phyloP scores from a whole-genome alignment of 2,329 filamentous ascomycete genomes.

The Trichoderma lentiforme region DNA sequence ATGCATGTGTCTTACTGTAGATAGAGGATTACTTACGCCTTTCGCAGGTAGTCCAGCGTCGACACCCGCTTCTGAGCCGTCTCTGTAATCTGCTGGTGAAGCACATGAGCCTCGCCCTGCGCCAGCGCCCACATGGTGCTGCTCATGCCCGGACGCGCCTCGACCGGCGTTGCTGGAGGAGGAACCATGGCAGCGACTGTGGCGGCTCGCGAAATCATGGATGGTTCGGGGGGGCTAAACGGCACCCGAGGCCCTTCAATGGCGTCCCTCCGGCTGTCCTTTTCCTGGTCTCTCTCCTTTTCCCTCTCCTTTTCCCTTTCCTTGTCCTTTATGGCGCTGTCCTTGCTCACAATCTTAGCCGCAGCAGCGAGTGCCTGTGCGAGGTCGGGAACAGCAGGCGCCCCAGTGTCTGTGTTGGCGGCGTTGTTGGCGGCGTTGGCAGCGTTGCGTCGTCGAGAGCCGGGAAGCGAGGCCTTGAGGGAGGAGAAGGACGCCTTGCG shows the following conservation, averaged over 20 bases:
- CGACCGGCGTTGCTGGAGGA: slow-evolving; percentile 23
- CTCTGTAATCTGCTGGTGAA: slow-evolving; percentile 71
- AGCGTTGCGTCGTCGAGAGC: slow-evolving; percentile 41
- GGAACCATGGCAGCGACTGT: slow-evolving; percentile 19
- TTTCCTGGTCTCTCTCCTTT: slow-evolving; percentile 13
- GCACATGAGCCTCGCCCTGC: slow-evolving; percentile 46
- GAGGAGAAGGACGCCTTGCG: slow-evolving; percentile 49
- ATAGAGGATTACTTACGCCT: slow-evolving; percentile 60
- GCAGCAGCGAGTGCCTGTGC: slow-evolving; percentile 49
- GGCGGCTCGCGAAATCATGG: slow-evolving; percentile 17
- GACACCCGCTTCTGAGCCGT: slow-evolving; percentile 89
- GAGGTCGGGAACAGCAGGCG: slow-evolving; percentile 52
- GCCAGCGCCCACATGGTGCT: slow-evolving; percentile 28
- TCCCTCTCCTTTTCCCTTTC: slow-evolving; percentile 7
- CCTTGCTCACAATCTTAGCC: slow-evolving; percentile 39
- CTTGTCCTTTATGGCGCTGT: not conserved
- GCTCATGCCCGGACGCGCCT: not conserved
- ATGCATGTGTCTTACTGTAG: not conserved
- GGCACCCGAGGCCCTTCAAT: slow-evolving; percentile 21
- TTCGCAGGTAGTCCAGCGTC: slow-evolving; percentile 87
- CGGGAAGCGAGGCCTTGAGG: slow-evolving; percentile 52
- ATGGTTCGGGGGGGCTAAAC: slow-evolving; percentile 18
- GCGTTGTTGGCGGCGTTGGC: slow-evolving; percentile 36
- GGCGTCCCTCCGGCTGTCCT: slow-evolving; percentile 28
- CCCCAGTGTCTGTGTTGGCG: slow-evolving; percentile 43